Evolutionary conservation across 768 basidiomycete genomes (phyloP).

Genomic region (Coprinopsis marcescibilis): DNA sequence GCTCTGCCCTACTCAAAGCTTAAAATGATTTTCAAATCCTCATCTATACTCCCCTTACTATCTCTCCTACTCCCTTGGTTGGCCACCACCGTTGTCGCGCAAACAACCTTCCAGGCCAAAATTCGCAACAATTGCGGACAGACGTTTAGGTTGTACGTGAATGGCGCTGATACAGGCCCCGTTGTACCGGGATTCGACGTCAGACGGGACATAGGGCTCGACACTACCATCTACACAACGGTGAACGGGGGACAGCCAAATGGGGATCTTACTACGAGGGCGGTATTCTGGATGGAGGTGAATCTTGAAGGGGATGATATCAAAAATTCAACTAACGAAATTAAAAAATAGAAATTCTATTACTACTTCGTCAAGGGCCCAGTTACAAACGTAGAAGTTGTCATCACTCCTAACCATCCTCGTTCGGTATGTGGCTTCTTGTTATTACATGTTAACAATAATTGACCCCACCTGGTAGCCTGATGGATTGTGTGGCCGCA

Average conservation of each 20-base stretch:
- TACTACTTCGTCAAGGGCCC: neutral
- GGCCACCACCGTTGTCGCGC: no score
- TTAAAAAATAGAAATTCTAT: neutral
- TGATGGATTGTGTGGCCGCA: neutral
- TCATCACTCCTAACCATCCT: neutral
- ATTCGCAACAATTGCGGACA: neutral
- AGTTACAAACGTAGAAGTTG: neutral
- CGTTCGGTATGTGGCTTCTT: neutral
- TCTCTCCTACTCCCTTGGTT: no score
- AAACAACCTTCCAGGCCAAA: neutral
- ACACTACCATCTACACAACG: neutral
- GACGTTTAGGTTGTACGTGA: neutral
- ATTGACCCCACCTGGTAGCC: neutral
- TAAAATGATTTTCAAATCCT: no score
- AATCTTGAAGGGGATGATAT: neutral
- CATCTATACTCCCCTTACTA: no score
- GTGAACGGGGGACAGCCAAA: neutral
- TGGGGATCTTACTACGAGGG: neutral
- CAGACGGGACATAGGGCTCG: neutral
- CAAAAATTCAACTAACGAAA: neutral
- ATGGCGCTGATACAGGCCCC: neutral
- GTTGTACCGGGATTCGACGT: neutral
- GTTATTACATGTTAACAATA: neutral
- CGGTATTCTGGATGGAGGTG: neutral
- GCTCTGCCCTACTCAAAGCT: no score